Evolutionary conservation across 73 alveolate genomes (phyloP).

Genomic region (Paramecium octaurelia): DNA sequence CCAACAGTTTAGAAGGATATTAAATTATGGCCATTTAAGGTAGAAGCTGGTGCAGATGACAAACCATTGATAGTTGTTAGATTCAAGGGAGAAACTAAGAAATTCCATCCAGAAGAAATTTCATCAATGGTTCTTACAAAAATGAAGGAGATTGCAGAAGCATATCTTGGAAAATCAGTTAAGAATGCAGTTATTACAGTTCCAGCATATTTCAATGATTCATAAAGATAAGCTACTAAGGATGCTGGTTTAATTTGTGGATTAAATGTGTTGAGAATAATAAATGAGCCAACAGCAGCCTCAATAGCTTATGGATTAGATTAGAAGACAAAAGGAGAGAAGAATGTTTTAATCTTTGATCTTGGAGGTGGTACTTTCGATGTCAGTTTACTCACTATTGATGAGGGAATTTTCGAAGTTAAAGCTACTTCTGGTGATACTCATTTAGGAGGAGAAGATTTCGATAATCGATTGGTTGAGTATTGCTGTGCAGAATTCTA

Average conservation of each 20-base stretch:
- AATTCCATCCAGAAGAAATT: slow-evolving; percentile 92
- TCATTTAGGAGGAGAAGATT: slow-evolving; percentile 96
- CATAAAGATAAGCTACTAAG: slow-evolving; percentile 94
- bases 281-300: slow-evolving; percentile 89
- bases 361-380: slow-evolving; percentile 89
- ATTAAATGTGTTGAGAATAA: slow-evolving; percentile 83
- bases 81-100: slow-evolving; percentile 82
- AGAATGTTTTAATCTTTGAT: slow-evolving; percentile 84
- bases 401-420: slow-evolving; percentile 92
- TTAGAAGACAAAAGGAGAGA: slow-evolving; percentile 69
- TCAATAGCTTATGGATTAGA: slow-evolving; percentile 85
- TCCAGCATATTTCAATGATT: slow-evolving; percentile 83
- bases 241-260: slow-evolving; percentile 97
- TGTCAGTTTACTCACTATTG: slow-evolving; percentile 84
- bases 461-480: slow-evolving; percentile 87
- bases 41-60: slow-evolving; percentile 84
- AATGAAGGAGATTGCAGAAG: slow-evolving; percentile 92
- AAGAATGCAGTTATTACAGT: slow-evolving; percentile 88
- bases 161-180: slow-evolving; percentile 76
- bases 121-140: slow-evolving; percentile 92
- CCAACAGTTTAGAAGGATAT: slow-evolving; percentile 88
- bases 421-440: slow-evolving; percentile 91
- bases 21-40: slow-evolving; percentile 92
- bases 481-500: slow-evolving; percentile 69
- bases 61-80: slow-evolving; percentile 86